Base-by-base conservation (phyloP, 129 eudicot species). In the Flaveria robusta region DNA sequence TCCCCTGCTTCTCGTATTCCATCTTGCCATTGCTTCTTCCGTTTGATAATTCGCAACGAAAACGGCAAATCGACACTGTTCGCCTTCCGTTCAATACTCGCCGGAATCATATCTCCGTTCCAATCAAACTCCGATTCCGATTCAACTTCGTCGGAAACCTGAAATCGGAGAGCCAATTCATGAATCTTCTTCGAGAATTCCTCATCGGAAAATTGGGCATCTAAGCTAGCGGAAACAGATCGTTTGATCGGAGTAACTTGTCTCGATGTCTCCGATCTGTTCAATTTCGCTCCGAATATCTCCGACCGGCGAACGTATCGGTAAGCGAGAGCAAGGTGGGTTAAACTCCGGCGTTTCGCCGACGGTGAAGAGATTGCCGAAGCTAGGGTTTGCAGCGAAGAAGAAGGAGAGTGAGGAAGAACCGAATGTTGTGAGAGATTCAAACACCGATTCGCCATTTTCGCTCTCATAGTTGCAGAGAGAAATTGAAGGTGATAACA, bases 41-140 rank as follows among this genome's bases (percentile, higher is more conserved):
- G 74, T 76, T 86, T 88, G 13, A 92, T 92, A n/a, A 92, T 92
- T 39, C 98, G 77, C n/a, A 92, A 75, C 22, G 98, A 92, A 22
- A 92, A 69, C 3, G 98, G 98, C 56, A 92, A 78, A 14, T 90
- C 96, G 0, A 92, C 82, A 60, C 96, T 86, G 66, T 90, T 92
- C 7, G 98, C 98, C 51, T 83, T 92, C 74, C 88, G 58, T 73
- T 92, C 96, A 9, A 92, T 88, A 34, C 86, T 76, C 22, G 87
- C 91, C 34, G 89, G 84, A 72, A 84, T 87, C 64, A 87, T 86
- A 65, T 90, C 90, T 4, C 64, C 88, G 1, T 85, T 81, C 85
- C 87, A 88, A 42, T 81, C 78, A 1, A 84, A 83, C 47, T 77
- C 72, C 16, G 47, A 24, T 46, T 63, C 69, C 54, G 20, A 72